Evolutionary conservation across 192 early-diverging fungal species (phyloP).

Genomic region (Podila epicladia): DNA sequence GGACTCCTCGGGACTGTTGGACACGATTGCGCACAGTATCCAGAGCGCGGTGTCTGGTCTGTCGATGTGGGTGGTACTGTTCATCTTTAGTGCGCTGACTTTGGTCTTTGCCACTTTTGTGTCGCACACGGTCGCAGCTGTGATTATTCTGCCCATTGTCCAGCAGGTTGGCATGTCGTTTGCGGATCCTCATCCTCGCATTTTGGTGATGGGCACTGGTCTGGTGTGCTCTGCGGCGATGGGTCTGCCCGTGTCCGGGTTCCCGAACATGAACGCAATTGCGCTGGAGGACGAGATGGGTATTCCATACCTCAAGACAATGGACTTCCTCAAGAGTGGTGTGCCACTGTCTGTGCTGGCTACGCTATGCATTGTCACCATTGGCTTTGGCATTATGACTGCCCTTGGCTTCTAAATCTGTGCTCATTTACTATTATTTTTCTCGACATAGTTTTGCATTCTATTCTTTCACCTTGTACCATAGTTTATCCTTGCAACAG

Average conservation of each 20-base stretch:
- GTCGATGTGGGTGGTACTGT: conserved; percentile 61
- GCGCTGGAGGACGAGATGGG: conserved; percentile 73
- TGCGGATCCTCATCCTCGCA: conserved; percentile 71
- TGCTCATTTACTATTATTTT: background rate
- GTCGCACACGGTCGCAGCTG: conserved; percentile 81
- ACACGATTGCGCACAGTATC: conserved; percentile 66
- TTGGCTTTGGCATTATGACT: conserved; percentile 72
- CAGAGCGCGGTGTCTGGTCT: conserved; percentile 61
- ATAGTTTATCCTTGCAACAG: background rate
- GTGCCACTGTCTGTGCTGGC: conserved; percentile 65
- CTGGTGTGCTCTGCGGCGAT: conserved; percentile 71
- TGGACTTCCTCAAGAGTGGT: conserved; percentile 75
- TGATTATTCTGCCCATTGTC: conserved; percentile 78
- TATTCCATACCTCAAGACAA: conserved; percentile 67
- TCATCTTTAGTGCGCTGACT: conserved; percentile 69
- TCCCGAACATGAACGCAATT: conserved; percentile 83
- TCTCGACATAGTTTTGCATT: background rate
- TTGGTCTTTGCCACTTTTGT: conserved; percentile 79
- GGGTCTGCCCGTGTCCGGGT: conserved; percentile 81
- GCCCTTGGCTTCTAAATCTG: conserved; percentile 33
- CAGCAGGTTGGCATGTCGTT: conserved; percentile 70
- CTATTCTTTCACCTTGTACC: background rate
- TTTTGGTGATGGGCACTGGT: conserved; percentile 78
- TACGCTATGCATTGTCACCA: conserved; percentile 60
- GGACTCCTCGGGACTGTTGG: conserved; percentile 73